Base-by-base conservation (phyloP, 1,139 yeast species). In the Candida dubliniensis region DNA sequence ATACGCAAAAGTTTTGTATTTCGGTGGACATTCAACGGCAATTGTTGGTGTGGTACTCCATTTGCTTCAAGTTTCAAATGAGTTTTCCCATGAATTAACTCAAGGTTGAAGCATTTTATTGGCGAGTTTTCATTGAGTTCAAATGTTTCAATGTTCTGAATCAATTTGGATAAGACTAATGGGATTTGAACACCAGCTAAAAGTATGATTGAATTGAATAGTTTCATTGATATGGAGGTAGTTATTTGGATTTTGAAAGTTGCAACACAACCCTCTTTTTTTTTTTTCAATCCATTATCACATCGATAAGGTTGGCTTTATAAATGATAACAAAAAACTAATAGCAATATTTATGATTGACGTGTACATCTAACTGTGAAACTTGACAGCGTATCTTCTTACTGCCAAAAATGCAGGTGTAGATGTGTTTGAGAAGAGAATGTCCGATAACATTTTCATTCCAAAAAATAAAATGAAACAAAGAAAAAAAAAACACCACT, bases 11-110 rank as follows among this genome's bases (percentile, higher is more conserved):
- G 39, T 24, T 36, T 27, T 12, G 31, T 24, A 29, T 36, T 36
- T 8, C 29, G 11, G 15, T 36, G 39, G n/a, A 36, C 39, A 30
- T 36, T 36, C 24, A 36, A 18, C 18, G 39, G 39, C 23, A 36
- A 36, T 23, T 11, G 15, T 24, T 36, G 34, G 8, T n/a, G 32
- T 12, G 12, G 8, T 11, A 13, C 9, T 8, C 34, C 39, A 9
- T 11, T 18, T 2, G 15, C 23, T 8, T 36, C 39, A 10, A 36
- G 11, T 11, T 36, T 29, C 15, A 36, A 36, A 4, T 30, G 15
- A 13, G 34, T 36, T 2, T 36, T 24, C 29, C 39, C 39, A 8
- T 36, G 18, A 24, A 36, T 15, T 2, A 10, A 9, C 15, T 29
- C 34, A 18, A 36, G 18, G 11, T 36, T 36, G 27, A 31, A 36